Evolutionary conservation across 306 rosid species (phyloP), one percentile per base, ranked within the genome.

Genomic region (Potentilla sterilis): DNA sequence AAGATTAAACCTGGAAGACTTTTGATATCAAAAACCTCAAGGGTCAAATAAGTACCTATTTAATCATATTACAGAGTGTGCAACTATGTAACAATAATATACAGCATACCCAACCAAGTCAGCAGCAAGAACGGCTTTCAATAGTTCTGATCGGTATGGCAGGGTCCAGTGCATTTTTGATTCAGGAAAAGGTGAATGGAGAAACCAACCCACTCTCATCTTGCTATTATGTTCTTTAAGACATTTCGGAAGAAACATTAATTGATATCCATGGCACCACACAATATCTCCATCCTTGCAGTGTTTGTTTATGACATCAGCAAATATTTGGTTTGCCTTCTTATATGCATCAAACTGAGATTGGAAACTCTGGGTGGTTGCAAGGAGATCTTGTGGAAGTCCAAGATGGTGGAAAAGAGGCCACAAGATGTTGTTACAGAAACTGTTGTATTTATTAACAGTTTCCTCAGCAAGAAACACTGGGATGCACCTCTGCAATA

Each of bases 121-220:
- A 70, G 98, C 98, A 34, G 91, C 90, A 77, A 94, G 96, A 77
- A 94, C 98, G 57, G 98, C 88, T 84, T 90, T 88, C 85, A 94
- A 66, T n/a, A 94, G 84, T 80, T 94, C 96, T 64, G 97, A 78
- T 68, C 95, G 88, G 37, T 95, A 94, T 40, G 98, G 96, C 48
- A 94, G 79, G 48, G 93, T 91, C 84, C 97, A 86, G 81, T 94
- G 96, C 67, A 94, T 91, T 84, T 94, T 97, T 38, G 98, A 94
- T 80, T 97, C 90, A 86, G 98, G 98, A 80, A 94, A 94, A 19
- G 98, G 97, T 34, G 97, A 91, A 75, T 94, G 97, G 77, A 94
- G 97, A 87, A 94, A 94, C 97, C 98, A 94, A 40, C 98, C 98
- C 73, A 91, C 97, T 88, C 91, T 94, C 96, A 91, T 94, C 64